Conservation (phyloP, 495 filamentous ascomycete genomes). For the Penicillium samsonianum region DNA sequence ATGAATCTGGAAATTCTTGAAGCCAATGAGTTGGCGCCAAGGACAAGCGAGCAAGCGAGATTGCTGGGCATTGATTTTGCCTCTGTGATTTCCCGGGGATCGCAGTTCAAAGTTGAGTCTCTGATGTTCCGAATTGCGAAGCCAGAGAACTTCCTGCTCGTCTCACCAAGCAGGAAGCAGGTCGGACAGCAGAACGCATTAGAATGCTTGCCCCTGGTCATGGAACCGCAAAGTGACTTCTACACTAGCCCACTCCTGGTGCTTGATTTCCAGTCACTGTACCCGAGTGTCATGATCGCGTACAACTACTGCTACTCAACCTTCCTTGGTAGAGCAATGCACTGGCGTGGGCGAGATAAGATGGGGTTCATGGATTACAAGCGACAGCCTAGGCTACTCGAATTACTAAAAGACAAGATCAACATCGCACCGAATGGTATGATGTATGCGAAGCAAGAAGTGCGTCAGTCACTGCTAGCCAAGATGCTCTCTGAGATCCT, state of each 20-base stretch:
- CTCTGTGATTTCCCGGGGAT: conserved; percentile 89
- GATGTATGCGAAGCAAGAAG: conserved; percentile 84
- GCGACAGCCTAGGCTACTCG: conserved; percentile 70
- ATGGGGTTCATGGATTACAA: conserved; percentile 90
- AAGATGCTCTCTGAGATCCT: conserved; percentile 97
- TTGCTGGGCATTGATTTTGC: conserved; percentile 94
- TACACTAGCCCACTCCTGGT: conserved; percentile 89
- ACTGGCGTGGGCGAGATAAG: conserved; percentile 89
- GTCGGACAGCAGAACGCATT: conserved; percentile 93
- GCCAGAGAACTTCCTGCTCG: conserved; percentile 87
- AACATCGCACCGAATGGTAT: conserved; percentile 96
- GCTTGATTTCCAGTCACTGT: conserved; percentile 93
- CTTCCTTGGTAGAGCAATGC: conserved; percentile 79
- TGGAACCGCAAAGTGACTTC: conserved; percentile 96
- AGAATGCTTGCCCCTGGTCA: conserved; percentile 92
- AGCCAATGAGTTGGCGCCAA: conserved; percentile 80
- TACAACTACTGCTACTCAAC: conserved; percentile 99
- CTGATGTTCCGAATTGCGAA: conserved; percentile 99
- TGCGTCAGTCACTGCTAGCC: conserved; percentile 86
- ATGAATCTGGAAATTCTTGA: conserved; percentile 90
- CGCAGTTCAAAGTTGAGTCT: conserved; percentile 97
- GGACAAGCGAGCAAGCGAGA: conserved; percentile 93
- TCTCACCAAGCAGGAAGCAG: conserved; percentile 87
- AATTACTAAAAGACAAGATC: conserved; percentile 79
- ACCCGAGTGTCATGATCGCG: conserved; percentile 97